Conservation (phyloP, 768 basidiomycete genomes). For the Pleurotus pulmonarius region DNA sequence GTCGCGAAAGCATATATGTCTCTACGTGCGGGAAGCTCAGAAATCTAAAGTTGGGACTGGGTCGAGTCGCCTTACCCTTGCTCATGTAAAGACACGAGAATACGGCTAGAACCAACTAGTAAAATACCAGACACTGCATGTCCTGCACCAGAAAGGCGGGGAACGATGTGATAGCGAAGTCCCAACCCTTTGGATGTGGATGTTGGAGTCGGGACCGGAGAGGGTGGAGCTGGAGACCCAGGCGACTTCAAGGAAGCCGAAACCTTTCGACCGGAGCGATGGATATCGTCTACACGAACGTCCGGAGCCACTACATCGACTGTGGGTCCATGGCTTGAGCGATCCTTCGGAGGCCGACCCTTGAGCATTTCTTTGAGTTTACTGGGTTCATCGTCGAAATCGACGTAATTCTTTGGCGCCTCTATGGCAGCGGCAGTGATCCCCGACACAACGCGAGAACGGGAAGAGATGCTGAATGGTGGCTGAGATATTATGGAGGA, state of each 20-base stretch:
- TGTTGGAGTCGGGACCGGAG: constrained; percentile 30
- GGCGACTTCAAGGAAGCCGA: neutral
- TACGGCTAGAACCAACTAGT: constrained; percentile 34
- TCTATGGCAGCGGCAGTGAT: constrained; percentile 68
- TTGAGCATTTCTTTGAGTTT: constrained; percentile 73
- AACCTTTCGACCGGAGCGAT: constrained; percentile 14
- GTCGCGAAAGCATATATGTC: constrained; percentile 49
- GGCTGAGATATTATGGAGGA: constrained; percentile 30
- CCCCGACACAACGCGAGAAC: constrained; percentile 67
- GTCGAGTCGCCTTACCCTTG: constrained; percentile 49
- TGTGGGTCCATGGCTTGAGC: neutral
- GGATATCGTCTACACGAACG: constrained; percentile 32
- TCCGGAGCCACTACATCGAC: constrained; percentile 14
- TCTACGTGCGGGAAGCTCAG: constrained; percentile 28
- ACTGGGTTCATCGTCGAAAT: constrained; percentile 78
- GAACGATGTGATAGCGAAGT: constrained; percentile 43
- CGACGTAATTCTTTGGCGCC: constrained; percentile 75
- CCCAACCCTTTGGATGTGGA: constrained; percentile 23
- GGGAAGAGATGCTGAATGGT: constrained; percentile 51
- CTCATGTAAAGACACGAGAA: constrained; percentile 55
- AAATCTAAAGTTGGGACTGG: neutral
- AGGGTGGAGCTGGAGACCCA: constrained; percentile 12
- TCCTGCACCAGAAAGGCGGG: constrained; percentile 35
- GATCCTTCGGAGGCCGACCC: constrained; percentile 42
- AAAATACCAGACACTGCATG: constrained; percentile 44